Base-by-base conservation (phyloP, 2,329 filamentous ascomycete species). In the Pseudogymnoascus sp. region DNA sequence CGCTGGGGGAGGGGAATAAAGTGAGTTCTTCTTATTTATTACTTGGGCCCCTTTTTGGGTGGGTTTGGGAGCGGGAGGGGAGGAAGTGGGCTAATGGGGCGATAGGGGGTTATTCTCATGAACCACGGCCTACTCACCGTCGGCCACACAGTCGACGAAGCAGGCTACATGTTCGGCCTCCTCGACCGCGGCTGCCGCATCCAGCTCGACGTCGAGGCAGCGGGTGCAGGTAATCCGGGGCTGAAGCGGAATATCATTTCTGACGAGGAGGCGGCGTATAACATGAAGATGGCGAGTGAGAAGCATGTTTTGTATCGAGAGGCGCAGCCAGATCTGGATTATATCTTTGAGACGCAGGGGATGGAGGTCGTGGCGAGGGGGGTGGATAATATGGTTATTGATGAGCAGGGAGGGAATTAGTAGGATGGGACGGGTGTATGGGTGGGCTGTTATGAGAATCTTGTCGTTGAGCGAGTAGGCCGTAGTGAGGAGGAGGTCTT, bases 51-150 rank as follows among this genome's bases (percentile, higher is more conserved):
- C 25, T 31, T 59, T 21, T 59, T 36, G 14, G 25, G 6, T 4
- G 6, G 8, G 14, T 28, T 59, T 18, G 34, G 23, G 34, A 5
- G 18, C 16, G 2, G 11, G 12, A 11, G 12, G 42, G 14, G 25
- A 14, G n/a, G 3, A 6, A 8, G 36, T 9, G 37, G 37, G 40
- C 40, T 43, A 53, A 59, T 21, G 59, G 31, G 12, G 28, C 62
- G 5, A 31, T 37, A 82, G 72, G 87, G 80, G 1, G 79, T 84
- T 66, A 85, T 91, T 56, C 75, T 91, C 60, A 78, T 87, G 67
- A 91, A 91, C 72, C 88, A 91, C 74, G 89, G 89, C 0, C 75
- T 92, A 37, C 74, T 91, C 60, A 89, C 87, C 0, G 88, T 90
- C 0, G 89, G 89, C 3, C 70, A 74, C 5, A 91, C 88, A 0